Conservation (phyloP, 2,329 filamentous ascomycete genomes). For the Monosporascus sp. region DNA sequence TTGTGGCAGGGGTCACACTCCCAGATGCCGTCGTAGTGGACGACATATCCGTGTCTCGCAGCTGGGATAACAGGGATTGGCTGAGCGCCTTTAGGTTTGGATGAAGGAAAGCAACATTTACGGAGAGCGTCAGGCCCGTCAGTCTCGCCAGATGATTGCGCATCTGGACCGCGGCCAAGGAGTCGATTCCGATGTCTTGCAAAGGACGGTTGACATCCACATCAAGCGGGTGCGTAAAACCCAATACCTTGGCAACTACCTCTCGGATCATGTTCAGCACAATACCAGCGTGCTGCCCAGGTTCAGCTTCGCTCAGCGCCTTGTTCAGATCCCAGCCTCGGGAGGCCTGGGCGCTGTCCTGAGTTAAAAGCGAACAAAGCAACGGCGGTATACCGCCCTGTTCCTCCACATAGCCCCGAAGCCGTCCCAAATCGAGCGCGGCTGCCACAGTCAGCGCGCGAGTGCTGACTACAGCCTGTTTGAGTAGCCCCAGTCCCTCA, state of each 20-base stretch:
- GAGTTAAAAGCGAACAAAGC: conserved; percentile 12
- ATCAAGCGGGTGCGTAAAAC: conserved; percentile 11
- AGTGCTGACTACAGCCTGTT: conserved; percentile 11
- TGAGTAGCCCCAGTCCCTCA: conserved; percentile 14
- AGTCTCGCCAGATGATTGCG: conserved; percentile 19
- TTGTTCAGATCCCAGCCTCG: conserved; percentile 8
- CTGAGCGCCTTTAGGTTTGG: conserved; percentile 16
- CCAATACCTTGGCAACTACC: conserved; percentile 20
- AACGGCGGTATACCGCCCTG: conserved; percentile 16
- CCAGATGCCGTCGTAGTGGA: conserved; percentile 6
- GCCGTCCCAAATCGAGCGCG: conserved; percentile 18
- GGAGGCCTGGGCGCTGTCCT: neutral
- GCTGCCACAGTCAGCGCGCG: conserved; percentile 19
- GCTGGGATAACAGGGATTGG: conserved; percentile 11
- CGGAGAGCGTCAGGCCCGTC: conserved; percentile 17
- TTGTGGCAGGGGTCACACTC: conserved; percentile 8
- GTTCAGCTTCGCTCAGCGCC: conserved; percentile 10
- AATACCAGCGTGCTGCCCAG: conserved; percentile 13
- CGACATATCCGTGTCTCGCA: conserved; percentile 9
- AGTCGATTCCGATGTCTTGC: conserved; percentile 23
- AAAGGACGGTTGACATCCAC: conserved; percentile 17
- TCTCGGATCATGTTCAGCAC: conserved; percentile 17
- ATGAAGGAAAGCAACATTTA: conserved; percentile 17
- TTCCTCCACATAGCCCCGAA: conserved; percentile 15
- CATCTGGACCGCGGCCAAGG: conserved; percentile 21